These are phyloP conservation scores for Epichloe festucae DNA, from an alignment of 2,329 filamentous ascomycete genomes.

Conservation along the genomic window DNA sequence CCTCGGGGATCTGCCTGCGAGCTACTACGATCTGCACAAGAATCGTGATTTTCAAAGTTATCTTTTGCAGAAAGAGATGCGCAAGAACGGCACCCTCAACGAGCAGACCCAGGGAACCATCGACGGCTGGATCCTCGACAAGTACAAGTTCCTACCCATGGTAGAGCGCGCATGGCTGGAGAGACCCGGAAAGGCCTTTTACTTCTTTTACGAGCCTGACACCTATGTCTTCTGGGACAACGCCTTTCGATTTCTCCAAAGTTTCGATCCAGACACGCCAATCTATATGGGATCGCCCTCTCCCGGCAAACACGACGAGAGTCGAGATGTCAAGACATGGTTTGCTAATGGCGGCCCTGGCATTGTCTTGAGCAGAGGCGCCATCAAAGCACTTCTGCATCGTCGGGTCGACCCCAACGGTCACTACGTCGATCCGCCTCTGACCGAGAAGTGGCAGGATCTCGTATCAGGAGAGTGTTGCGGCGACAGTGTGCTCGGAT, in stretches of 20 bases:
- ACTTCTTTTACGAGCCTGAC: constrained; percentile 43
- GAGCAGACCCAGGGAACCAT: constrained; percentile 18
- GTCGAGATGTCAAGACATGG: constrained; percentile 22
- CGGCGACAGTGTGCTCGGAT: constrained; percentile 38
- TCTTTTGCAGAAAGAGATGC: constrained; percentile 25
- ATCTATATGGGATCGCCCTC: constrained; percentile 40
- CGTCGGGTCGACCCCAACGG: constrained; percentile 18
- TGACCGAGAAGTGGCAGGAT: constrained; percentile 34
- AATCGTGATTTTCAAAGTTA: constrained; percentile 28
- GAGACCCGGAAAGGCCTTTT: constrained; percentile 37
- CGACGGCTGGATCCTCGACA: constrained; percentile 39
- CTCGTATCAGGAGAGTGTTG: constrained; percentile 33
- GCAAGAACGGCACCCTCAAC: constrained; percentile 19
- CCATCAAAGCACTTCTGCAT: constrained; percentile 31
- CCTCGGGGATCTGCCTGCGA: constrained; percentile 16
- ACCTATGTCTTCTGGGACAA: constrained; percentile 32
- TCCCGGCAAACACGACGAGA: constrained; percentile 24
- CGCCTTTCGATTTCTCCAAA: constrained; percentile 35
- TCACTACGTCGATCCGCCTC: constrained; percentile 26
- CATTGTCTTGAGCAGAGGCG: constrained; percentile 40
- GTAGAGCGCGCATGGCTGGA: constrained; percentile 34
- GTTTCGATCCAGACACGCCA: constrained; percentile 29
- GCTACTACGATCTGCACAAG: constrained; percentile 18
- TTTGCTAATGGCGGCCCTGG: constrained; percentile 48
- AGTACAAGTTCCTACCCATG: constrained; percentile 45